Evolutionary conservation across 495 filamentous ascomycete genomes (phyloP).

Genomic region (Lepraria neglecta): DNA sequence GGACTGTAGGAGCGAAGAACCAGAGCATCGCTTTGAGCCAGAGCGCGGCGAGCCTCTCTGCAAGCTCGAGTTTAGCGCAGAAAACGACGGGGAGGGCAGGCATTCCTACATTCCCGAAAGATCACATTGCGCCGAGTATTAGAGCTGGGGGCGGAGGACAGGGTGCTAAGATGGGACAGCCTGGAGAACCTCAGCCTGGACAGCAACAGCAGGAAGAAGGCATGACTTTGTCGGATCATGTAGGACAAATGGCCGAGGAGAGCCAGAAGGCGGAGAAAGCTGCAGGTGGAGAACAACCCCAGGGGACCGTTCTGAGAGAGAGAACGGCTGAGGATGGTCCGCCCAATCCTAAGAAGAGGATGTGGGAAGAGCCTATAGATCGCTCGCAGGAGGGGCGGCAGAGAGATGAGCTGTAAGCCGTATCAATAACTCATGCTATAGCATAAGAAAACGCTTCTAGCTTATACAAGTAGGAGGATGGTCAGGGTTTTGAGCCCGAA

Average conservation of each 20-base stretch:
- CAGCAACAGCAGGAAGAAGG: conserved; percentile 24
- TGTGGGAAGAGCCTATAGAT: conserved; percentile 56
- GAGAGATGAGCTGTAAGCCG: conserved; percentile 21
- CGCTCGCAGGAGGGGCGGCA: background rate
- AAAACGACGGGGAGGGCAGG: conserved; percentile 32
- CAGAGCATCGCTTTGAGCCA: conserved; percentile 28
- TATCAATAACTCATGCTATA: no score
- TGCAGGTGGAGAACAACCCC: conserved; percentile 6
- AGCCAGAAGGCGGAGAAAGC: conserved; percentile 33
- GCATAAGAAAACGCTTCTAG: no score
- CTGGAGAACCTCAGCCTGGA: conserved; percentile 15
- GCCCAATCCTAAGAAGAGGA: conserved; percentile 74
- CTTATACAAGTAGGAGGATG: no score
- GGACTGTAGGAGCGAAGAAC: conserved; percentile 35
- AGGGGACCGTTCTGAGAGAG: conserved; percentile 33
- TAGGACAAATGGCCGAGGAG: conserved; percentile 51
- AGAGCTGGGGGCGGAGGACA: conserved; percentile 37
- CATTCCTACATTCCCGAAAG: conserved; percentile 28
- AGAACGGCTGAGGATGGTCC: conserved; percentile 41
- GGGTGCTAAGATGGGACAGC: conserved; percentile 30
- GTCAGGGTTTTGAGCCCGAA: no score
- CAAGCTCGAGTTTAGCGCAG: conserved; percentile 38
- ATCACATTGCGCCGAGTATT: conserved; percentile 30
- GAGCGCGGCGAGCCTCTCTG: conserved; percentile 37
- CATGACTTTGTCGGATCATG: conserved; percentile 46